Base-by-base conservation (phyloP, 2,329 filamentous ascomycete species). In the Tolypocladium sp. region DNA sequence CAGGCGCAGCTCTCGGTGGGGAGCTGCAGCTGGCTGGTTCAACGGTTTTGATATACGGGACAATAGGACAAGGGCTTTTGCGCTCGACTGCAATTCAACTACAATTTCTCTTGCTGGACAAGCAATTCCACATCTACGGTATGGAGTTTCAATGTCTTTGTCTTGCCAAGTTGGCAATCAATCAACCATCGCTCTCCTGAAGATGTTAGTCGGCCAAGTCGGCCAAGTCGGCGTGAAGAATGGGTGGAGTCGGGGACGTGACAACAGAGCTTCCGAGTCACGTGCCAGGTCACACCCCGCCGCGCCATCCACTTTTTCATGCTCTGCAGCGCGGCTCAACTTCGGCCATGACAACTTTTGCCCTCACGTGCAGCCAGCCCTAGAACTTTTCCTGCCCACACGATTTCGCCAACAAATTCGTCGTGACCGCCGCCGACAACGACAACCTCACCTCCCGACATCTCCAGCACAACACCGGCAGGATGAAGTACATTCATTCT, bases 401-500 rank as follows among this genome's bases (percentile, higher is more conserved):
- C 71, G 70, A 71, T 70, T 70, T 72, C 69, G 68, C 67, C 67
- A 70, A 74, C 68, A 67, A 70, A 68, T 73, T 72, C 68, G 70
- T 71, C 69, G 72, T 70, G 72, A 73, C 63, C 64, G 70, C 68
- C 67, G 64, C 63, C 68, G 69, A 70, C 64, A 72, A 65, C 46
- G 73, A 73, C 72, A 74, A 72, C 72, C 72, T 74, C 72, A 73
- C 72, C 71, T 68, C 68, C 67, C 74, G 71, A 72, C 75, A 77
- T 75, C 73, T 74, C 73, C 72, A 60, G 73, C 73, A 74, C 76
- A 76, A 74, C 72, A 77, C 77, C 79, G 81, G 82, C 89, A 97
- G 90, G 82, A 97, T 97, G 94, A 95, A 90, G 86, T 97, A 97
- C 91, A 96, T 99, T 84, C 92, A 97, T 87, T 96, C 91, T 76